phyloP scores from a whole-genome alignment of 371 early-diverging fungal species.

The Mucor circinelloides region DNA sequence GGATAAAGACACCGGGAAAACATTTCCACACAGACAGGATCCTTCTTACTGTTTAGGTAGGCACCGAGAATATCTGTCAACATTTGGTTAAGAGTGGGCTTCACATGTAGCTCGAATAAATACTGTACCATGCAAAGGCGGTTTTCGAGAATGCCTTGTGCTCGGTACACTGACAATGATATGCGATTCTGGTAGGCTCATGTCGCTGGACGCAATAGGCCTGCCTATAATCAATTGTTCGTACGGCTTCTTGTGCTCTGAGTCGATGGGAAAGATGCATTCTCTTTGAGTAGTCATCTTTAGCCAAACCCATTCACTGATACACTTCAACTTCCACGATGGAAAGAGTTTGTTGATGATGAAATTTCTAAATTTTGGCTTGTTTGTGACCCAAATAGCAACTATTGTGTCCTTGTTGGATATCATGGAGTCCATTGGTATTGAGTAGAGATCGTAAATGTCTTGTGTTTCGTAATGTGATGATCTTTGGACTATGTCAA shows the following conservation, averaged over 20 bases:
- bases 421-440: conserved; percentile 57
- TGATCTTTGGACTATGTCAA: conserved; percentile 52
- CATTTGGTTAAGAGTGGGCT: neutral
- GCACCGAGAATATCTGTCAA: conserved; percentile 25
- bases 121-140: conserved; percentile 53
- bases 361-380: conserved; percentile 60
- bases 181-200: conserved; percentile 11
- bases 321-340: conserved; percentile 61
- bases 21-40: conserved; percentile 60
- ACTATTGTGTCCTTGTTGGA: conserved; percentile 39
- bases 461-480: conserved; percentile 63
- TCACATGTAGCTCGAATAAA: neutral
- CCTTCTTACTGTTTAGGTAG: conserved; percentile 18
- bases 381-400: conserved; percentile 80
- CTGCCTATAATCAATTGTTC: conserved; percentile 66
- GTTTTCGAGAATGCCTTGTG: conserved; percentile 70
- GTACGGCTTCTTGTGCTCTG: conserved; percentile 68
- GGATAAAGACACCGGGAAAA: conserved; percentile 71
- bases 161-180: conserved; percentile 62
- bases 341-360: conserved; percentile 69
- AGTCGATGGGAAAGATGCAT: conserved; percentile 55
- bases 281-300: conserved; percentile 62
- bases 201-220: neutral
- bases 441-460: conserved; percentile 64
- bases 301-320: conserved; percentile 71